Evolutionary conservation across 2,329 filamentous ascomycete species (phyloP), one percentile per base, ranked within the genome.

Genomic region (Monilinia aucupariae): DNA sequence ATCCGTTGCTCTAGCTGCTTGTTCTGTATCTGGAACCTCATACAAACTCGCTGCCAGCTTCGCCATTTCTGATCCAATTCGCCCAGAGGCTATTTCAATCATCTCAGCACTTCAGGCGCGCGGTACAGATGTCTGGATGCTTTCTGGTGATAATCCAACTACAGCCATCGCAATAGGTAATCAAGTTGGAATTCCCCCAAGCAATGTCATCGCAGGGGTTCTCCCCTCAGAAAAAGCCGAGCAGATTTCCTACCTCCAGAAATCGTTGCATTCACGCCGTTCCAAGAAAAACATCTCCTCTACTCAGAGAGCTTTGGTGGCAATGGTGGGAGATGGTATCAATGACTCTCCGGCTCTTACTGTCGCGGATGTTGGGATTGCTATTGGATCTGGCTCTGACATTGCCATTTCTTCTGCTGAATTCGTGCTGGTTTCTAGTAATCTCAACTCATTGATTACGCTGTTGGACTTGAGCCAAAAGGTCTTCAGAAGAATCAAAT

Each of bases 81-180:
- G 92, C 2, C 82, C 85, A 0, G 90, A 96, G 75, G 86, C 91
- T 0, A 75, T 77, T 1, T 71, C 78, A 9, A 85, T 93, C 22
- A 82, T 96, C 64, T 75, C 77, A 8, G 80, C 85, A 1, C 83
- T 96, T 0, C 82, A 84, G 50, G 75, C 81, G 5, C 82, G 83
- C 20, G 85, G 88, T 25, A 86, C 89, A 53, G 83, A 86, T 39
- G 89, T 96, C 4, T 96, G 88, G 85, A 96, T 97, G 91, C 86
- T 96, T 45, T 96, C 91, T 0, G 92, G 92, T 37, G 92, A 97
- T 78, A 96, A 96, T 72, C 78, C 80, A n/a, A 86, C 80, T n/a
- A 97, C 92, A 0, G 92, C 92, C 2, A 80, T 82, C 25, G 91
- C 91, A 0, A 90, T 97, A 3, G 92, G 89, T 0, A 77, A 80